These are phyloP conservation scores for Schizochytrium sp. DNA, from an alignment of 108 stramenopile genomes.

Conservation along the genomic window DNA sequence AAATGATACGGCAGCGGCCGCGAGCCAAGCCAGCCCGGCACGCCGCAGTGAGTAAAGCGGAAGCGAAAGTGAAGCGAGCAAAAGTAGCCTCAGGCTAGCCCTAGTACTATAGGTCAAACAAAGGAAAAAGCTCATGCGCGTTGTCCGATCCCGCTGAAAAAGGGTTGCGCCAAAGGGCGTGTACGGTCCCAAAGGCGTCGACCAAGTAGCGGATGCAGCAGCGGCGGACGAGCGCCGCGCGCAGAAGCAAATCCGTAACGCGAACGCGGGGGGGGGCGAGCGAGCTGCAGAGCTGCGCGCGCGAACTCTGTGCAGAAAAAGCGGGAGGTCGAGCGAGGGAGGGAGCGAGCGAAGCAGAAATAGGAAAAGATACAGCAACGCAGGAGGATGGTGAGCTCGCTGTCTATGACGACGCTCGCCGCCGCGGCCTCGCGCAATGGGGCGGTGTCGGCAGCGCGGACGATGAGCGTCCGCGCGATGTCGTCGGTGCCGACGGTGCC, in stretches of 20 bases:
- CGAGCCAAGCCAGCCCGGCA: too few relatives aligned
- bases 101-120: too few relatives aligned
- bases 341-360: neutral
- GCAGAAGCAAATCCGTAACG: too few relatives aligned
- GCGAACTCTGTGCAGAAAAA: neutral
- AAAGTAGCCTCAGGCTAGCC: too few relatives aligned
- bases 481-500: slow-evolving; percentile 23
- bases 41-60: too few relatives aligned
- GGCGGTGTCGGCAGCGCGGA: neutral
- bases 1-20: too few relatives aligned
- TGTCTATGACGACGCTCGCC: neutral
- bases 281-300: neutral
- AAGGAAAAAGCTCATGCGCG: too few relatives aligned
- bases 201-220: too few relatives aligned
- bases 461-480: neutral
- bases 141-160: too few relatives aligned
- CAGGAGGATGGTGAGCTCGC: neutral
- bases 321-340: neutral
- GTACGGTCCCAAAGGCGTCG: too few relatives aligned
- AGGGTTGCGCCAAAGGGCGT: neutral
- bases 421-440: neutral
- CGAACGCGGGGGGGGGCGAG: neutral
- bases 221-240: too few relatives aligned
- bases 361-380: neutral
- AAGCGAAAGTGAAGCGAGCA: too few relatives aligned